These are phyloP conservation scores for Termitomyces sp. DNA, from an alignment of 768 basidiomycete genomes.

Conservation along the genomic window DNA sequence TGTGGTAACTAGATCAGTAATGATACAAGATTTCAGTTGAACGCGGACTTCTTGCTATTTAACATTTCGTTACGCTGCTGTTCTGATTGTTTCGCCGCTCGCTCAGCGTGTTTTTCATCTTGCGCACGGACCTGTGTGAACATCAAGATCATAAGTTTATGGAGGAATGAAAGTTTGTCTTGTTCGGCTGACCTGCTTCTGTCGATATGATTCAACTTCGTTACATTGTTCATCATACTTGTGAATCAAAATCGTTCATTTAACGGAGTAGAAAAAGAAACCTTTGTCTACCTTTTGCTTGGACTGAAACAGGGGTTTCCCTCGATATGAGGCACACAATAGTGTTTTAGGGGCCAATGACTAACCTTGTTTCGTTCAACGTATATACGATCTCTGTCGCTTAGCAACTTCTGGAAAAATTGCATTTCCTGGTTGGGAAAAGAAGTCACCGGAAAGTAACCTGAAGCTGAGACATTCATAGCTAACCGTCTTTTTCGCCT, in stretches of 20 bases:
- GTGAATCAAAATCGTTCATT: constrained; percentile 11
- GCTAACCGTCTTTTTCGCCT: constrained; percentile 60
- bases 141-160: neutral
- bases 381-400: constrained; percentile 66
- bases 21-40: neutral
- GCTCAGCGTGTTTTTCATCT: constrained; percentile 74
- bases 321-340: neutral
- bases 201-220: constrained; percentile 66
- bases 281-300: constrained; percentile 51
- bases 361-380: constrained; percentile 65
- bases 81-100: constrained; percentile 67
- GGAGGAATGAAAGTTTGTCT: constrained; percentile 1
- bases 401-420: constrained; percentile 65
- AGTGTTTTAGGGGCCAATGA: constrained; percentile 4
- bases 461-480: neutral
- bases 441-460: constrained; percentile 2
- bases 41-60: constrained; percentile 70
- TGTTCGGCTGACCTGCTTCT: constrained; percentile 60
- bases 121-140: constrained; percentile 54
- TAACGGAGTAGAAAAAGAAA: neutral
- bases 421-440: constrained; percentile 47
- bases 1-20: neutral
- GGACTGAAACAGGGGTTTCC: constrained; percentile 29
- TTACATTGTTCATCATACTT: constrained; percentile 79
- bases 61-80: constrained; percentile 75